These are phyloP conservation scores for Nectriaceae sp. DNA, from an alignment of 2,329 filamentous ascomycete species.

Conservation along the genomic window DNA sequence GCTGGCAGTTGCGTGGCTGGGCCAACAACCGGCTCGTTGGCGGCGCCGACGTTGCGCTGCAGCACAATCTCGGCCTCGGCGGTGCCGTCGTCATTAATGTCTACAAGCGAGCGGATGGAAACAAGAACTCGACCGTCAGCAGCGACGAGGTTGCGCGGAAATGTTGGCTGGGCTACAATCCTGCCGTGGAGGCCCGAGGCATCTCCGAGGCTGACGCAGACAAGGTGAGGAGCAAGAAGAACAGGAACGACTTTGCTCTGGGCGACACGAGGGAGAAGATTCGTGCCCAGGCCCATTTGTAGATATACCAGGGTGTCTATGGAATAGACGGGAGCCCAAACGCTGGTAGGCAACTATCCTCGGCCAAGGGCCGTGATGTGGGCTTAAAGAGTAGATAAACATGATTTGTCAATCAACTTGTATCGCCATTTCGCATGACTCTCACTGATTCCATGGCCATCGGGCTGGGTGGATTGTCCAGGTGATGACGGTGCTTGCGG, in stretches of 20 bases:
- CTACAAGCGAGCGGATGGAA: constrained; percentile 25
- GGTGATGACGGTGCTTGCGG: too few species aligned
- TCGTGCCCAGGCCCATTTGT: not conserved
- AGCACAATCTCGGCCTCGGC: constrained; percentile 33
- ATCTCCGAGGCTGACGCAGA: constrained; percentile 2
- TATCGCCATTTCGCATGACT: too few species aligned
- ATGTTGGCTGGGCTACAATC: constrained; percentile 9
- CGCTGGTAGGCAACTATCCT: too few species aligned
- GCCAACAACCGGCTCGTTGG: constrained; percentile 27
- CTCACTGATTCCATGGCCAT: too few species aligned
- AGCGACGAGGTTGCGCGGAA: constrained; percentile 1
- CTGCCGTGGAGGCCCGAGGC: constrained; percentile 7
- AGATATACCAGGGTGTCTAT: too few species aligned
- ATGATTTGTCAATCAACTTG: too few species aligned
- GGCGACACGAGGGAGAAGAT: constrained; percentile 1
- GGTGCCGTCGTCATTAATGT: constrained; percentile 29
- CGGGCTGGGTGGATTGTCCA: too few species aligned
- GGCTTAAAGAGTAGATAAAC: too few species aligned
- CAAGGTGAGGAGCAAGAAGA: constrained; percentile 7
- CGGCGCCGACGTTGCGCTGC: constrained; percentile 18
- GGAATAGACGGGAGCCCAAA: too few species aligned
- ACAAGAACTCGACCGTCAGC: not conserved
- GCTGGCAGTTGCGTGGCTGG: constrained; percentile 33
- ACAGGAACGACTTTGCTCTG: too few species aligned
- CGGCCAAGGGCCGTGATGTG: too few species aligned